Percentiles rank a stretch among this genome's conserved stretches.
Evolutionary conservation across 139 green algal species (phyloP).

Genomic region (Ulvella scutata): DNA sequence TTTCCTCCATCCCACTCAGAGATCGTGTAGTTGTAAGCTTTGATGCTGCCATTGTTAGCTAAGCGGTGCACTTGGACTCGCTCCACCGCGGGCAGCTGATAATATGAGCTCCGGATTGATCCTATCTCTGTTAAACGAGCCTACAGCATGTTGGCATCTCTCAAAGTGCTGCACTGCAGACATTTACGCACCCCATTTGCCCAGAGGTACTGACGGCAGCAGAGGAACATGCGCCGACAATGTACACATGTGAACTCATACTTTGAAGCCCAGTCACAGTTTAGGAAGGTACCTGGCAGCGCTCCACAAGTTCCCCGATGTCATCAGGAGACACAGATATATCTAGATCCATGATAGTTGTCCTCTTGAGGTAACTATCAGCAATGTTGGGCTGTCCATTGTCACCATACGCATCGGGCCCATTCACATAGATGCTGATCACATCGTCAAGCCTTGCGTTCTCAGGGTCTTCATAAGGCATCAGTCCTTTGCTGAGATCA

Average conservation of each 20-base stretch:
- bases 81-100: background rate
- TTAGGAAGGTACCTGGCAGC: slow-evolving; percentile 4
- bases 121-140: background rate
- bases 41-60: background rate
- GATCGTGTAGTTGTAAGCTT: slow-evolving; percentile 26
- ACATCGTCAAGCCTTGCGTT: background rate
- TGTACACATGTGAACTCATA: too few species aligned
- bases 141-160: slow-evolving; percentile 7
- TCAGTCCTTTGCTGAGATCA: background rate
- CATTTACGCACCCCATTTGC: too few species aligned
- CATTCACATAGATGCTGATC: background rate
- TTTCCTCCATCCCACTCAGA: slow-evolving; percentile 28
- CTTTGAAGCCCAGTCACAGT: too few species aligned
- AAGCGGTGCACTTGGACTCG: background rate
- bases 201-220: too few species aligned
- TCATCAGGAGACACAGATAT: background rate
- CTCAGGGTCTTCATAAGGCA: background rate
- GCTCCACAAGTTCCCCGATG: background rate
- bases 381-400: background rate
- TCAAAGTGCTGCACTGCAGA: too few species aligned
- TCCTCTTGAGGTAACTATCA: background rate
- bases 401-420: background rate
- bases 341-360: background rate
- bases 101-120: background rate
- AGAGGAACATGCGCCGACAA: too few species aligned